phyloP scores from a whole-genome alignment of 2,329 filamentous ascomycete genomes.

The Fusarium austroafricanum region DNA sequence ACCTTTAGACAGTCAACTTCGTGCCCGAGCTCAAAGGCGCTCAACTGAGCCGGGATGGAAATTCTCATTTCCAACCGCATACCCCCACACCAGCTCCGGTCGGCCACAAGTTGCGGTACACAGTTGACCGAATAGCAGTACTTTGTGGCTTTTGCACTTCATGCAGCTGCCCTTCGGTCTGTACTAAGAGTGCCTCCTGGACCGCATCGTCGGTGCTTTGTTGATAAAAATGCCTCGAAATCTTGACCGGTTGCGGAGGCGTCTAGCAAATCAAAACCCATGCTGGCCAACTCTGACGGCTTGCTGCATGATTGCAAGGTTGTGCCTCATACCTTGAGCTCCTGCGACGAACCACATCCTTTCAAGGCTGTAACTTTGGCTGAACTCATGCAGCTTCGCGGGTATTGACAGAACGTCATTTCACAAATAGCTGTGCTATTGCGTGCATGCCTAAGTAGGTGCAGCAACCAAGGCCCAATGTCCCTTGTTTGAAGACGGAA shows the following conservation, averaged over 20 bases:
- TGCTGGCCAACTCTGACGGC: conserved; percentile 31
- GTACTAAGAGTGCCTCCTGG: conserved; percentile 30
- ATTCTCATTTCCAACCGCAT: conserved; percentile 23
- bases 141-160: conserved; percentile 28
- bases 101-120: conserved; percentile 13
- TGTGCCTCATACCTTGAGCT: conserved; percentile 17
- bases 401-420: conserved; percentile 18
- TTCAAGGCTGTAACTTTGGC: conserved; percentile 14
- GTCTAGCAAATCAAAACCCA: conserved; percentile 29
- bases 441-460: conserved; percentile 28
- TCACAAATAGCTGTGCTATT: conserved; percentile 20
- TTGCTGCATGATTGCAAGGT: conserved; percentile 42
- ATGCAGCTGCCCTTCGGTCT: conserved; percentile 42
- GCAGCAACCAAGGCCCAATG: conserved; percentile 15
- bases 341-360: conserved; percentile 11
- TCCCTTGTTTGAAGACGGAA: neutral
- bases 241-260: conserved; percentile 39
- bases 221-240: conserved; percentile 22
- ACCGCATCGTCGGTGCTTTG: conserved; percentile 39
- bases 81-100: conserved; percentile 10
- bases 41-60: conserved; percentile 19
- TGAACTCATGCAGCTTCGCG: conserved; percentile 30
- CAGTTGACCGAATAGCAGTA: conserved; percentile 25
- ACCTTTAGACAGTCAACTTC: neutral
- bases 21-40: conserved; percentile 27